These are phyloP conservation scores for Colletotrichum endophyticum DNA, from an alignment of 2,329 filamentous ascomycete genomes.

Conservation along the genomic window DNA sequence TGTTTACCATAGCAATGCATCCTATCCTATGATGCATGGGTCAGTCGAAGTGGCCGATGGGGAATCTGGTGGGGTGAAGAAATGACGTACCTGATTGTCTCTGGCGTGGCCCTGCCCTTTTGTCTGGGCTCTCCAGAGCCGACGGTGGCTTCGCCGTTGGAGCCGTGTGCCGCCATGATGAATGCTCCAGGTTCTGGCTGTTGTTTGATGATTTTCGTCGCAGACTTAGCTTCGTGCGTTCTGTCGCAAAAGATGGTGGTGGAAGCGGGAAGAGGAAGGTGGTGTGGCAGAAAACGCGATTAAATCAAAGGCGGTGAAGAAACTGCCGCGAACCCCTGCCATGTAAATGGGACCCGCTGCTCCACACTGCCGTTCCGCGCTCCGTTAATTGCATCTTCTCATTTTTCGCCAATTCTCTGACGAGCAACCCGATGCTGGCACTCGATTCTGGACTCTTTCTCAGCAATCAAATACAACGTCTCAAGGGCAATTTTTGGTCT, in stretches of 20 bases:
- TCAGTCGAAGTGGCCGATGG: neutral
- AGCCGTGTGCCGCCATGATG: constrained; percentile 60
- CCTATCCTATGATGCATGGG: constrained; percentile 43
- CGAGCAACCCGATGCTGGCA: neutral
- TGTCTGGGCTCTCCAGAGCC: constrained; percentile 65
- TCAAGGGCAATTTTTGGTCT: neutral
- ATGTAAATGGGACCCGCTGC: neutral
- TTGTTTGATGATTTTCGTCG: constrained; percentile 1
- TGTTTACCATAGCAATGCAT: constrained; percentile 66
- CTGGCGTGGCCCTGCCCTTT: constrained; percentile 83
- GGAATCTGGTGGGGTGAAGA: neutral
- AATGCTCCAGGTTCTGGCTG: constrained; percentile 17
- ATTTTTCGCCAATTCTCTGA: neutral
- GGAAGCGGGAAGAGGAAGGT: neutral
- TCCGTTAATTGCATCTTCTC: constrained; percentile 13
- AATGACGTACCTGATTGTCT: constrained; percentile 74
- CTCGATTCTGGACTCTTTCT: neutral
- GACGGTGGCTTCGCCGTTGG: constrained; percentile 57
- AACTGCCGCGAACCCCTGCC: constrained; percentile 3
- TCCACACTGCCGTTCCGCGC: neutral
- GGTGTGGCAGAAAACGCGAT: constrained; percentile 21
- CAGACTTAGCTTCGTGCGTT: neutral
- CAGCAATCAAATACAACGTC: neutral
- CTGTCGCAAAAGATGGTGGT: neutral
- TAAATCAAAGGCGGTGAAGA: constrained; percentile 2